These are phyloP conservation scores for Astrothelium subdiscretum DNA, from an alignment of 495 filamentous ascomycete species.

Conservation along the genomic window DNA sequence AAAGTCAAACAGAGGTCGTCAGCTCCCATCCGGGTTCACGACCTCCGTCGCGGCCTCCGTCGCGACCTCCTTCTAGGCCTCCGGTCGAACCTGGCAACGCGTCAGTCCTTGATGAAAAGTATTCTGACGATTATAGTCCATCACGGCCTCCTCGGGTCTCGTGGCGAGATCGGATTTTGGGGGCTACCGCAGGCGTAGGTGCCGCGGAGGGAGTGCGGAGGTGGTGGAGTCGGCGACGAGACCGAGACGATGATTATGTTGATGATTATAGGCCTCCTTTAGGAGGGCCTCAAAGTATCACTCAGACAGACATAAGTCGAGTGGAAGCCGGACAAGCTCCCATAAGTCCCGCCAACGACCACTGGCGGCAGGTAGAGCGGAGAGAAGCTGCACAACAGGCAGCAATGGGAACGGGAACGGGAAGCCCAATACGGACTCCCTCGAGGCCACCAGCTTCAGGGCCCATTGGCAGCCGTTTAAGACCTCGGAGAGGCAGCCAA, in stretches of 20 bases:
- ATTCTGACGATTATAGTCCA: constrained; percentile 14
- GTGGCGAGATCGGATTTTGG: constrained; percentile 53
- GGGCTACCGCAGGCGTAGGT: constrained; percentile 54
- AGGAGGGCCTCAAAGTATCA: constrained; percentile 23
- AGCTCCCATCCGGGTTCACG: constrained; percentile 21
- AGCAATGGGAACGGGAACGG: background rate
- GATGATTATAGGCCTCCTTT: constrained; percentile 25
- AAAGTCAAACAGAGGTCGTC: constrained; percentile 12
- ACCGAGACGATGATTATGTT: constrained; percentile 50
- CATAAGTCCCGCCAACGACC: constrained; percentile 24
- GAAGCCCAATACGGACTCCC: background rate
- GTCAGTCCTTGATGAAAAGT: constrained; percentile 18
- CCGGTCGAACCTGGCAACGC: background rate
- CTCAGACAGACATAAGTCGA: constrained; percentile 27
- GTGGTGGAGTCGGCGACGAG: constrained; percentile 48
- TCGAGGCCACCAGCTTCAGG: background rate
- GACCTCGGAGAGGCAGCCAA: background rate
- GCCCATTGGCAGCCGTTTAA: background rate
- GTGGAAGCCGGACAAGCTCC: constrained; percentile 30
- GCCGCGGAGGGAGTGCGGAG: constrained; percentile 53
- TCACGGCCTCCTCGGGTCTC: constrained; percentile 10
- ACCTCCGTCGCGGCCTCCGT: constrained; percentile 6
- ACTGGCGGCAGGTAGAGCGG: constrained; percentile 27
- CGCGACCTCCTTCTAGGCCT: constrained; percentile 3
- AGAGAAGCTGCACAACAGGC: constrained; percentile 9